Base-by-base conservation (phyloP, 768 basidiomycete species). In the Lactifluus pinguis region DNA sequence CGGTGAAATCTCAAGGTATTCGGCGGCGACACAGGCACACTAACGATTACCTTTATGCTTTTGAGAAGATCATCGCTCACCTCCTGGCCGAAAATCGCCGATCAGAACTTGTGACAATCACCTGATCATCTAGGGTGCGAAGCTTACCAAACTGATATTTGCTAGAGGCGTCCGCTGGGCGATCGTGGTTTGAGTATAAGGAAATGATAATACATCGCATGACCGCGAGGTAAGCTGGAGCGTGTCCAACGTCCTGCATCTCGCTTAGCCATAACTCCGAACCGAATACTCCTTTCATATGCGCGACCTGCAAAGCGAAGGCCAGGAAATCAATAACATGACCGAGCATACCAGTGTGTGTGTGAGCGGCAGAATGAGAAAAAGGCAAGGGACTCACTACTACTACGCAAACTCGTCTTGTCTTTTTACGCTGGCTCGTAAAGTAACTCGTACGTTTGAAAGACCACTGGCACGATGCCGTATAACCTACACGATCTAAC, bases 1-100 rank as follows among this genome's bases (percentile, higher is more conserved):
- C 1, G 60, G 53, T 8, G 53, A 53, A 41, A 61, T 53, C 53
- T 55, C 60, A 48, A 61, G 60, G 53, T 55, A 42, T 25, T 25
- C 25, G 25, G 13, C 17, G 3, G 17, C 17, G 10, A 15, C 14
- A 34, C 6, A 15, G 17, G n/a, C 41, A 30, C 11, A 7, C 15
- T 32, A 30, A 42, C 17, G 11, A 42, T 42, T 42, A 42, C 15
- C 15, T 6, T 42, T 17, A 42, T 42, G 5, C 41, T 42, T 42
- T 17, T 17, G 11, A 25, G 25, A 42, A n/a, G 41, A 42, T 5
- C 15, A 42, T 42, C 17, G 17, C 41, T 42, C 15, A 42, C 41
- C 41, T 42, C 41, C 41, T 42, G 11, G 17, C 6, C 14, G 17
- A 42, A 42, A 1, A 25, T 25, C 41, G 17, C 7, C 14, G 41